Conservation (phyloP, 108 stramenopile species). For the Craspedostauros australis region DNA sequence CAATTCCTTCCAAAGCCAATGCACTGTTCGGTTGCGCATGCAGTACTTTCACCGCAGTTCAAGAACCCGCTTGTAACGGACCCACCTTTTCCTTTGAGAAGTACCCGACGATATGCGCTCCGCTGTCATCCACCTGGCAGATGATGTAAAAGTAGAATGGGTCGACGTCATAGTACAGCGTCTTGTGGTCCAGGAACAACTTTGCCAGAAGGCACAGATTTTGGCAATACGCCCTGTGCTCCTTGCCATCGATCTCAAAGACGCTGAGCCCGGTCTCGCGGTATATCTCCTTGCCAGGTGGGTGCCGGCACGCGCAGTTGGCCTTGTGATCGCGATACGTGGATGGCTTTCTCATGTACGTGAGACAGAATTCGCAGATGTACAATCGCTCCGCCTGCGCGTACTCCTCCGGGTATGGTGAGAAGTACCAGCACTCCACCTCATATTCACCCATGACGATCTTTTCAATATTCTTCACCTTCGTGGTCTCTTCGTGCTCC, state of each 20-base stretch:
- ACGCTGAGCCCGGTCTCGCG: slow-evolving; percentile 66
- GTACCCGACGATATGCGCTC: slow-evolving; percentile 91
- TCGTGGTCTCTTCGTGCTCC: slow-evolving; percentile 99
- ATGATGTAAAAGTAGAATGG: slow-evolving; percentile 98
- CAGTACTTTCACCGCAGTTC: slow-evolving; percentile 7
- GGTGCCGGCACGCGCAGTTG: slow-evolving; percentile 56
- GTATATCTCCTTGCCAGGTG: slow-evolving; percentile 97
- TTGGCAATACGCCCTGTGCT: slow-evolving; percentile 93
- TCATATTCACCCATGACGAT: slow-evolving; percentile 89
- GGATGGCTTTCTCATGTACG: slow-evolving; percentile 78
- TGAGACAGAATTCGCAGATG: slow-evolving; percentile 97
- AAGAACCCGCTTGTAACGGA: neutral
- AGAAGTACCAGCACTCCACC: slow-evolving; percentile 98
- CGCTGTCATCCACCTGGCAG: slow-evolving; percentile 71
- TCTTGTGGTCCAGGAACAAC: slow-evolving; percentile 99
- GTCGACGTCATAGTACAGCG: slow-evolving; percentile 97
- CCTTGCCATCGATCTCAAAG: slow-evolving; percentile 74
- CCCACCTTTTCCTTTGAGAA: slow-evolving; percentile 92
- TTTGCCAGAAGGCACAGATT: slow-evolving; percentile 98
- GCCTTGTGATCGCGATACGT: slow-evolving; percentile 73
- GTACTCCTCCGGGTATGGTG: slow-evolving; percentile 93
- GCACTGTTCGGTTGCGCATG: too few species aligned
- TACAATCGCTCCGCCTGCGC: slow-evolving; percentile 68
- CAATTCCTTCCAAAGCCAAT: too few species aligned
- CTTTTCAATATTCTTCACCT: slow-evolving; percentile 96